Evolutionary conservation across 352 stramenopile species (phyloP).

Genomic region (Phytopythium cucurbitacearum): DNA sequence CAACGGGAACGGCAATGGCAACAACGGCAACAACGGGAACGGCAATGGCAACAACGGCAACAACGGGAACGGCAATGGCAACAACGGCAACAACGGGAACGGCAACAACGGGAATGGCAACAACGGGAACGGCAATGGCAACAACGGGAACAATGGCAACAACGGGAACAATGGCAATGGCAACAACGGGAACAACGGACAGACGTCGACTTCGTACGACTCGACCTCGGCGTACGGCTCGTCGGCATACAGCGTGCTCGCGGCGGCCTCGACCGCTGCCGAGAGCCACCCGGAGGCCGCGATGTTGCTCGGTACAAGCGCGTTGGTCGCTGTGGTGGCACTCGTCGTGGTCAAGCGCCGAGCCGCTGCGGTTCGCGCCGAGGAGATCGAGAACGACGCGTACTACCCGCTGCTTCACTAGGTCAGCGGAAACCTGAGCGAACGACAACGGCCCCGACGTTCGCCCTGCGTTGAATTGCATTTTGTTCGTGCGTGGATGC

Average conservation of each 20-base stretch:
- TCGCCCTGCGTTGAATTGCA: not conserved
- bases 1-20: not conserved
- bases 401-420: slow-evolving; percentile 65
- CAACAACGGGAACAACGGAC: not conserved
- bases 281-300: slow-evolving; percentile 24
- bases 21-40: not conserved
- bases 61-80: not conserved
- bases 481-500: not conserved
- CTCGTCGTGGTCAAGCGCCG: slow-evolving; percentile 45
- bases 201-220: too few species aligned
- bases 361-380: slow-evolving; percentile 9
- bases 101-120: not conserved
- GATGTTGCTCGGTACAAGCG: slow-evolving; percentile 27
- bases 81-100: not conserved
- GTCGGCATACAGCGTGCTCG: not conserved
- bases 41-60: not conserved
- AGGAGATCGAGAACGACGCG: slow-evolving; percentile 30
- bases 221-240: not conserved
- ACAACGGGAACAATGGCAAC: not conserved
- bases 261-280: slow-evolving; percentile 1
- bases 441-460: not conserved
- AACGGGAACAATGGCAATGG: not conserved
- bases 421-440: not conserved
- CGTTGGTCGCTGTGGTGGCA: slow-evolving; percentile 43
- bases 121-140: not conserved